Conservation (phyloP, 768 basidiomycete species). For the Termitomyces sp. region DNA sequence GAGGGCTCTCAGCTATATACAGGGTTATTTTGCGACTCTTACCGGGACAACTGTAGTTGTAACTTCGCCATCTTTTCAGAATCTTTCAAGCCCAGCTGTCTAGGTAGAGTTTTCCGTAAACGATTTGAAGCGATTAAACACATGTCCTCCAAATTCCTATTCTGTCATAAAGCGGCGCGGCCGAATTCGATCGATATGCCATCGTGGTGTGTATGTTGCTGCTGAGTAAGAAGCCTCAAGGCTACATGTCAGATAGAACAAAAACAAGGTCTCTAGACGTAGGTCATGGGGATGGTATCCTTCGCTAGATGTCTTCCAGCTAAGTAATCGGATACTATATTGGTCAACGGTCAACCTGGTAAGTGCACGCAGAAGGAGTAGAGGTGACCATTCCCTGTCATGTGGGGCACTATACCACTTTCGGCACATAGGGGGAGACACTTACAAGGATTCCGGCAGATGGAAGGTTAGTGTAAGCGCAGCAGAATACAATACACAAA, state of each 20-base stretch:
- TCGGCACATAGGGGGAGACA: neutral
- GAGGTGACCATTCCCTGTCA: neutral
- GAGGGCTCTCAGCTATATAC: neutral
- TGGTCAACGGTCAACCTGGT: neutral
- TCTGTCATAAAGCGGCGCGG: neutral
- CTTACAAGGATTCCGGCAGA: neutral
- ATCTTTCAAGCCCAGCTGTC: neutral
- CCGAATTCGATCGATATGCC: neutral
- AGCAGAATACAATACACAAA: neutral
- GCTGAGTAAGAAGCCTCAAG: neutral
- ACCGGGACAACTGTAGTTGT: neutral
- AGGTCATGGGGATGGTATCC: slow-evolving; percentile 53
- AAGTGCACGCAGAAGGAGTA: neutral
- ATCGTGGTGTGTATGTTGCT: neutral
- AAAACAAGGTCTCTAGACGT: neutral
- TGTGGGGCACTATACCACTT: neutral
- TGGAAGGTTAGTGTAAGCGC: neutral
- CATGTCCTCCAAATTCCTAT: neutral
- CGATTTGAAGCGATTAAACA: neutral
- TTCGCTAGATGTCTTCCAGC: slow-evolving; percentile 12
- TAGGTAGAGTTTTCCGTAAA: neutral
- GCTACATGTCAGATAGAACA: neutral
- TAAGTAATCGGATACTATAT: neutral
- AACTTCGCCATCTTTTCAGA: neutral
- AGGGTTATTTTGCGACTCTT: neutral